These are phyloP conservation scores for Prinsepia uniflora DNA, from an alignment of 306 rosid species.

Conservation along the genomic window DNA sequence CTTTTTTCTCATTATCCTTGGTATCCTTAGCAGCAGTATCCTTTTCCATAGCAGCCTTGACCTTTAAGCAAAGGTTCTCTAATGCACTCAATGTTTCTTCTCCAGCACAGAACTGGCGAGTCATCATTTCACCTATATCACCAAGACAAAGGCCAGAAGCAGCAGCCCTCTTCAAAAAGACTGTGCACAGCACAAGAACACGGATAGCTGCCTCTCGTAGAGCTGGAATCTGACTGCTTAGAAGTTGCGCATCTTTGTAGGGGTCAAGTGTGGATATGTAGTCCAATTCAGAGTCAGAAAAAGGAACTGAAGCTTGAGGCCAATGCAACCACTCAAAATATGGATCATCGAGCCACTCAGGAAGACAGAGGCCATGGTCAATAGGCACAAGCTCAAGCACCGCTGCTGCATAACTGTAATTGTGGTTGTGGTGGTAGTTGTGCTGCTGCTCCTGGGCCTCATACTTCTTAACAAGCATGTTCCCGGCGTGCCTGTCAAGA, in stretches of 20 bases:
- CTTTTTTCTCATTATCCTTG: slow-evolving; percentile 11
- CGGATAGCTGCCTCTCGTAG: slow-evolving; percentile 69
- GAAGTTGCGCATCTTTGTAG: slow-evolving; percentile 62
- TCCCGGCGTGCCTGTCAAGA: slow-evolving; percentile 93
- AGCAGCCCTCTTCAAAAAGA: slow-evolving; percentile 67
- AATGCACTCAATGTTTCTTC: slow-evolving; percentile 49
- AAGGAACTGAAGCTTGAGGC: slow-evolving; percentile 86
- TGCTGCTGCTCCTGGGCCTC: background rate
- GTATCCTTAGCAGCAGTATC: slow-evolving; percentile 14
- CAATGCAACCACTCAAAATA: slow-evolving; percentile 97
- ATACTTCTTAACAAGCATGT: slow-evolving; percentile 68
- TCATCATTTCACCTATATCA: slow-evolving; percentile 80
- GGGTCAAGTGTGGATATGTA: slow-evolving; percentile 78
- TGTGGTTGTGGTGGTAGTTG: background rate
- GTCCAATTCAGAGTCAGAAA: slow-evolving; percentile 63
- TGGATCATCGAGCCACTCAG: slow-evolving; percentile 94
- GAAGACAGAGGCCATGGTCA: slow-evolving; percentile 92
- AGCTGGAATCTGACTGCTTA: slow-evolving; percentile 54
- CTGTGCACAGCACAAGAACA: slow-evolving; percentile 74
- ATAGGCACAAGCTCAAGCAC: slow-evolving; percentile 74
- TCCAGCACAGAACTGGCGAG: slow-evolving; percentile 48
- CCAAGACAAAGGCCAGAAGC: slow-evolving; percentile 66
- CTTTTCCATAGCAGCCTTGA: slow-evolving; percentile 37
- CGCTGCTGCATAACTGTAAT: too few species aligned
- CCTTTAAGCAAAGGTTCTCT: slow-evolving; percentile 56